Evolutionary conservation across 768 basidiomycete species (phyloP).

Genomic region (Heimioporus sp.): DNA sequence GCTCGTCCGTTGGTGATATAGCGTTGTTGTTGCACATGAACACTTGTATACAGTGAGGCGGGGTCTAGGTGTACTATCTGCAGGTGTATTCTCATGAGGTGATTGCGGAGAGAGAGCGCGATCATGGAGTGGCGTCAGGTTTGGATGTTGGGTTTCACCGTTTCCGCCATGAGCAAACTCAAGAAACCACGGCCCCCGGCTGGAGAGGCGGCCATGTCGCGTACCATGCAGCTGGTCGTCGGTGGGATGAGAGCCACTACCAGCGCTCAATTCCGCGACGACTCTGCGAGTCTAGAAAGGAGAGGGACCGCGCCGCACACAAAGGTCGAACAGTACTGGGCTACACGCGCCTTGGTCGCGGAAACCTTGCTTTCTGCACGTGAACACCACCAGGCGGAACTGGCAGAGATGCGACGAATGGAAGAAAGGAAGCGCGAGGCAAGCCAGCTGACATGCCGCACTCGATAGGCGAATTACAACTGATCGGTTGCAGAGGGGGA

Average conservation of each 20-base stretch:
- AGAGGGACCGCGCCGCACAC: slow-evolving; percentile 24
- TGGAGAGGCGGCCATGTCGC: slow-evolving; percentile 17
- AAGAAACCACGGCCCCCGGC: slow-evolving; percentile 14
- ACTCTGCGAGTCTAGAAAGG: slow-evolving; percentile 6
- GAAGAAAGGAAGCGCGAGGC: slow-evolving; percentile 51
- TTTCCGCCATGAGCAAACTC: slow-evolving; percentile 22
- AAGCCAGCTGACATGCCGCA: slow-evolving; percentile 16
- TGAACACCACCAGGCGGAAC: slow-evolving; percentile 47
- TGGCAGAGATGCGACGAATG: slow-evolving; percentile 38
- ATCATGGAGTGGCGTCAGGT: too few relatives aligned
- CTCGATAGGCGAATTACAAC: background rate
- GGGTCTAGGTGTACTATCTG: slow-evolving; percentile 20
- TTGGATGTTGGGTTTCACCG: background rate
- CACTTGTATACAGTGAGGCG: slow-evolving; percentile 6
- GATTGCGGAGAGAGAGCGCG: background rate
- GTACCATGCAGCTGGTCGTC: slow-evolving; percentile 30
- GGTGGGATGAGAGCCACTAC: slow-evolving; percentile 1
- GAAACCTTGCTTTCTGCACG: slow-evolving; percentile 57
- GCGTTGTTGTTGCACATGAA: slow-evolving; percentile 8
- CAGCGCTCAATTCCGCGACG: background rate
- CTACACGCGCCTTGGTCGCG: slow-evolving; percentile 59
- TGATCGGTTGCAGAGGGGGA: slow-evolving; percentile 40
- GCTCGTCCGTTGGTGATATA: slow-evolving; percentile 8
- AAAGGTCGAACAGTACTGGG: slow-evolving; percentile 61
- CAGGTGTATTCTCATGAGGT: background rate